phyloP scores from a whole-genome alignment of 176 grass and related monocot genomes.

The Oryza brachyantha region DNA sequence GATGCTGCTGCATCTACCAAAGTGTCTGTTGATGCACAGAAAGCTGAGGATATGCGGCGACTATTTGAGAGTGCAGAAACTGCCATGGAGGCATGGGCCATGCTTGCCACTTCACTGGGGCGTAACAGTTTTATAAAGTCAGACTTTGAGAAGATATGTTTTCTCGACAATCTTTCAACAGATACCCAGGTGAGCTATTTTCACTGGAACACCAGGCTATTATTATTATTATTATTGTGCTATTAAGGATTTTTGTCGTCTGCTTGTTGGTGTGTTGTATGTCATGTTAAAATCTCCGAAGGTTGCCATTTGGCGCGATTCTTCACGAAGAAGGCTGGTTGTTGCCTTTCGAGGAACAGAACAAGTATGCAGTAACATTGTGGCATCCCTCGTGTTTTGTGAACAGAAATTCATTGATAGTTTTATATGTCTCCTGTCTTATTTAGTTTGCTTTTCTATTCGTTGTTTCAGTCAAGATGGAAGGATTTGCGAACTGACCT shows the following conservation, averaged over 20 bases:
- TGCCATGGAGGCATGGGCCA: slow-evolving; percentile 97
- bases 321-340: slow-evolving; percentile 68
- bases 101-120: slow-evolving; percentile 90
- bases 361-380: slow-evolving; percentile 70
- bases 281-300: slow-evolving; percentile 29
- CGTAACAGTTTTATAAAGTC: slow-evolving; percentile 95
- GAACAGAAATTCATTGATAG: slow-evolving; percentile 12
- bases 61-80: slow-evolving; percentile 90
- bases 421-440: neutral
- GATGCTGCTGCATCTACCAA: slow-evolving; percentile 28
- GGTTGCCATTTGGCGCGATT: slow-evolving; percentile 97
- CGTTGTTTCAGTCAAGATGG: slow-evolving; percentile 70
- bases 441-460: slow-evolving; percentile 27
- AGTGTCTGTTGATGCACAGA: slow-evolving; percentile 40
- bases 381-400: slow-evolving; percentile 12
- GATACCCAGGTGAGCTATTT: slow-evolving; percentile 65
- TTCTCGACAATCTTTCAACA: slow-evolving; percentile 83
- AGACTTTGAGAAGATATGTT: slow-evolving; percentile 96
- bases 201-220: no score
- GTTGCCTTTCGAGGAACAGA: slow-evolving; percentile 92
- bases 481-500: slow-evolving; percentile 95
- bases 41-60: slow-evolving; percentile 61
- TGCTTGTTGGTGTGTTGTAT: slow-evolving; percentile 3
- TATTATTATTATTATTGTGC: neutral
- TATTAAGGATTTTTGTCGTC: slow-evolving; percentile 10